phyloP scores from a whole-genome alignment of 306 rosid genomes.

The Malus sylvestris region DNA sequence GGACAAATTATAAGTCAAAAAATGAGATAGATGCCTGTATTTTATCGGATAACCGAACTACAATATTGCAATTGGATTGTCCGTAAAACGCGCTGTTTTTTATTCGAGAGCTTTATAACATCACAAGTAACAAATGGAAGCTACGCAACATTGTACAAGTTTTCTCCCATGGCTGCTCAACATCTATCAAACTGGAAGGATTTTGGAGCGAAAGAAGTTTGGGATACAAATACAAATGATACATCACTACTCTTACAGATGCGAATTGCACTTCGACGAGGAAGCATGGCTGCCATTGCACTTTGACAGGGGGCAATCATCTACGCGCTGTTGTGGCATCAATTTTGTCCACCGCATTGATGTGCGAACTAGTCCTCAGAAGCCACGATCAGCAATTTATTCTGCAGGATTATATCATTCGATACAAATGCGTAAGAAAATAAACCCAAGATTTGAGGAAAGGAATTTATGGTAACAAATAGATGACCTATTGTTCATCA shows the following conservation, averaged over 20 bases:
- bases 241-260: neutral
- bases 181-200: neutral
- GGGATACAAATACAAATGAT: neutral
- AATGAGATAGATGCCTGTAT: too few species aligned
- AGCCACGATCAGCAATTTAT: constrained; percentile 19
- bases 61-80: neutral
- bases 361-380: constrained; percentile 12
- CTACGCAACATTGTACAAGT: neutral
- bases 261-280: neutral
- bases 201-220: neutral
- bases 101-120: neutral
- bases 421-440: neutral
- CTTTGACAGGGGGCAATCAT: neutral
- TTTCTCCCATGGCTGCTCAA: too few species aligned
- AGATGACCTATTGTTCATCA: neutral
- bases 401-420: constrained; percentile 27
- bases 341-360: constrained; percentile 15
- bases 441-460: neutral
- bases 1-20: too few species aligned
- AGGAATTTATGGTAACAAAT: neutral
- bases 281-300: neutral
- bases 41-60: neutral
- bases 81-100: neutral
- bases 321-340: constrained; percentile 1
- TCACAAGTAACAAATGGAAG: neutral